These are phyloP conservation scores for Castanopsis chinensis DNA, from an alignment of 306 rosid genomes.

Conservation along the genomic window DNA sequence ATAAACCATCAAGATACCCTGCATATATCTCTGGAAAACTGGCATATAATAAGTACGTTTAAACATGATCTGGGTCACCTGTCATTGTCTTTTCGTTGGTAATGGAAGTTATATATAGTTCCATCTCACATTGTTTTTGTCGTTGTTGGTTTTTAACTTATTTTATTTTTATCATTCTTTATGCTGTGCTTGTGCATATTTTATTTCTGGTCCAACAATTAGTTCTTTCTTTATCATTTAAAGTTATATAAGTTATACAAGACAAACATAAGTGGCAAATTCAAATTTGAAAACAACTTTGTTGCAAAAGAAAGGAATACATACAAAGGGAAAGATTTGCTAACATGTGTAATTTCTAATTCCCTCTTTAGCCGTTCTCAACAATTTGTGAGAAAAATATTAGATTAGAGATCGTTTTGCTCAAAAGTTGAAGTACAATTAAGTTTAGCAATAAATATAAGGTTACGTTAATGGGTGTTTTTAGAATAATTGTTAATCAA, in stretches of 20 bases:
- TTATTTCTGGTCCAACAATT: background rate
- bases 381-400: background rate
- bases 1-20: background rate
- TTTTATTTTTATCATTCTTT: background rate
- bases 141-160: background rate
- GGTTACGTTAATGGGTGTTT: fast-evolving
- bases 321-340: slow-evolving; percentile 23
- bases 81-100: background rate
- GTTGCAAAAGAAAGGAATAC: slow-evolving; percentile 2
- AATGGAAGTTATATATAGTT: background rate
- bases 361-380: background rate
- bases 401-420: slow-evolving; percentile 10
- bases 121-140: background rate
- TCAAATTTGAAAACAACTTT: slow-evolving; percentile 18
- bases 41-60: background rate
- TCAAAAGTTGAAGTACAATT: slow-evolving; percentile 18
- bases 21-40: background rate
- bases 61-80: background rate
- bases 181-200: background rate
- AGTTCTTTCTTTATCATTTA: background rate
- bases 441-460: slow-evolving; percentile 14
- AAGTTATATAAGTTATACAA: background rate
- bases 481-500: too few species aligned
- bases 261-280: slow-evolving; percentile 16
- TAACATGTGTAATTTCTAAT: background rate